These are phyloP conservation scores for Meira miltonrushii DNA, from an alignment of 1,284 basidiomycete genomes.

Conservation along the genomic window DNA sequence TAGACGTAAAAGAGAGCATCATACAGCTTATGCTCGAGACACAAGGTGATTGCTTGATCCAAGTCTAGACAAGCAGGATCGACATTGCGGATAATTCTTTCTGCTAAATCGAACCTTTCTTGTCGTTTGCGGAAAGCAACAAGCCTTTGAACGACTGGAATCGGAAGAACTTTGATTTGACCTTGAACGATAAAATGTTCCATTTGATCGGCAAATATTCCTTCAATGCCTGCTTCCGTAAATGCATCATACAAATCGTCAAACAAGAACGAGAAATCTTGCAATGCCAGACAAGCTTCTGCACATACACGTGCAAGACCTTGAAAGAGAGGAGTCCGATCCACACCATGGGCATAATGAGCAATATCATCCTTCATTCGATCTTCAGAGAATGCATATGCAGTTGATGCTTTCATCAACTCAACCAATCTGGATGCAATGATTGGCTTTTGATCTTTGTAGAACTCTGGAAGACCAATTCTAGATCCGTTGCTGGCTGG, in stretches of 20 bases:
- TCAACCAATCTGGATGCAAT: conserved; percentile 74
- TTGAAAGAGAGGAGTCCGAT: conserved; percentile 83
- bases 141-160: conserved; percentile 78
- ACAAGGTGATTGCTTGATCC: conserved; percentile 83
- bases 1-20: conserved; percentile 94
- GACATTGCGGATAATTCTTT: conserved; percentile 91
- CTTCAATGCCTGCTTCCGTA: conserved; percentile 73
- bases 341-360: conserved; percentile 79
- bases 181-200: conserved; percentile 78
- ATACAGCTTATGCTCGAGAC: conserved; percentile 75
- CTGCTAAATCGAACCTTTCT: conserved; percentile 69
- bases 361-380: conserved; percentile 79
- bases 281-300: conserved; percentile 73
- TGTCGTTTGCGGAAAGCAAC: conserved; percentile 72
- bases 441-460: conserved; percentile 60
- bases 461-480: conserved; percentile 74
- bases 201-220: conserved; percentile 79
- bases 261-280: conserved; percentile 78
- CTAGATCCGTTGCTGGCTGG: conserved; percentile 71
- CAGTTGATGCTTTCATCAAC: conserved; percentile 78
- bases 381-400: conserved; percentile 89
- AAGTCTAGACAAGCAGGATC: conserved; percentile 86
- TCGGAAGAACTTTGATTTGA: conserved; percentile 67
- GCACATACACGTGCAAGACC: conserved; percentile 75
- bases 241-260: conserved; percentile 88